Evolutionary conservation across 139 green algal species (phyloP), one percentile per base, ranked within the genome.

Genomic region (Mesostigma viride): DNA sequence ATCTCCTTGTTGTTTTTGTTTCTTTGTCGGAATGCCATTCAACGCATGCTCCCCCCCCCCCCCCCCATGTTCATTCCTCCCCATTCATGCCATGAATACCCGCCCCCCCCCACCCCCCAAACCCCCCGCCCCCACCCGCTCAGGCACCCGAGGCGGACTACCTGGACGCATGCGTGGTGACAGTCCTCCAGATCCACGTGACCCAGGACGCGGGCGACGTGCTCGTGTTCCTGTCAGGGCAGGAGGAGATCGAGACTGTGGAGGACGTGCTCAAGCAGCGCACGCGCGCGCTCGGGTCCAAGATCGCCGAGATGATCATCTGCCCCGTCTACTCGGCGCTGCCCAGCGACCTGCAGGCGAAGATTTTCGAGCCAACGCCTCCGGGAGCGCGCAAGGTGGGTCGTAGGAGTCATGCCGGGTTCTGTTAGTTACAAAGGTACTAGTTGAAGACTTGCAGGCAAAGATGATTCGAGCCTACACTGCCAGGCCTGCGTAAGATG

Each of bases 281-380:
- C 28, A 96, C 88, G 2, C 70, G 82, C 1, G 88, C 89, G 30
- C 57, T 95, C 59, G 91, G 90, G 60, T 87, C 76, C 32, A 87
- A 87, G 66, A 93, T 98, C 35, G 80, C 82, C 0, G 92, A 98
- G 78, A 82, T 98, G 31, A 88, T 97, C 72, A 91, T 97, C 53
- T 87, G 80, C 46, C 92, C 92, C 60, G 95, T 99, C 76, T 99
- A 98, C 70, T 89, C 92, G 53, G 95, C 95, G 76, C 82, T 99
- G 72, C 92, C 92, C 1, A 91, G 86, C 24, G 92, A 99, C 62
- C 72, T 95, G 74, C 17, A 65, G 81, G 83, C 91, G 31, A 91
- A 91, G 74, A 97, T 98, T 69, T 98, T 98, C 69, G 93, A 98
- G 82, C 64, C 84, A 11, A 95, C 92, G 0, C 92, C 92, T 0